These are phyloP conservation scores for Sesbania bispinosa DNA, from an alignment of 306 rosid species.

Conservation along the genomic window DNA sequence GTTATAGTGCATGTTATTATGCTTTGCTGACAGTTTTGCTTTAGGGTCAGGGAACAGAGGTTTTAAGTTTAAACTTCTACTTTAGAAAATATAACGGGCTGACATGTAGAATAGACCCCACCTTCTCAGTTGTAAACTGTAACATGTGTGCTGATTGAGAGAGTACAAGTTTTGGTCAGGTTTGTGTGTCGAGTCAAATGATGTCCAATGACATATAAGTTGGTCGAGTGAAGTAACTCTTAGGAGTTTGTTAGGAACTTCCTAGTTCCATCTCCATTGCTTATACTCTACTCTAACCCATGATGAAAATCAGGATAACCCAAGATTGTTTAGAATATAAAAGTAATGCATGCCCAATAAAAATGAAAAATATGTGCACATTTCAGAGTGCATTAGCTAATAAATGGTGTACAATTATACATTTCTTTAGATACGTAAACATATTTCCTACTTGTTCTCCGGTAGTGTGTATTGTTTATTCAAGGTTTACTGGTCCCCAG, in stretches of 20 bases:
- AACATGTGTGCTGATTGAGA: background rate
- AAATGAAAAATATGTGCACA: background rate
- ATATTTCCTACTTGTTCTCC: background rate
- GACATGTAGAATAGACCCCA: background rate
- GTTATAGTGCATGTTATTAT: background rate
- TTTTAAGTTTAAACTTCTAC: conserved; percentile 2
- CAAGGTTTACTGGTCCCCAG: background rate
- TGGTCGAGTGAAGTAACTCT: background rate
- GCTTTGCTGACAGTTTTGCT: background rate
- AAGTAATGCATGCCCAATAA: background rate
- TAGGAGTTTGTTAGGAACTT: conserved; percentile 14
- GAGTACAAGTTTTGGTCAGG: conserved; percentile 1
- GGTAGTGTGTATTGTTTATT: background rate
- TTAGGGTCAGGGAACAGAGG: background rate
- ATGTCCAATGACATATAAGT: conserved; percentile 21
- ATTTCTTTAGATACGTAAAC: background rate
- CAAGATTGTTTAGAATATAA: background rate
- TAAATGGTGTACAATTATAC: background rate
- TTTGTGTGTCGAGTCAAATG: conserved; percentile 15
- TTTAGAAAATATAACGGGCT: background rate
- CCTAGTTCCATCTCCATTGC: conserved; percentile 7
- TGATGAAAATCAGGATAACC: background rate
- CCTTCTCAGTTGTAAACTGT: background rate
- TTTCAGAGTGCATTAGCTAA: conserved; percentile 3
- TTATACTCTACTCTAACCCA: background rate